Evolutionary conservation across 2,329 filamentous ascomycete genomes (phyloP).

Genomic region (Ophiognomonia clavigignenti-juglandacearum): DNA sequence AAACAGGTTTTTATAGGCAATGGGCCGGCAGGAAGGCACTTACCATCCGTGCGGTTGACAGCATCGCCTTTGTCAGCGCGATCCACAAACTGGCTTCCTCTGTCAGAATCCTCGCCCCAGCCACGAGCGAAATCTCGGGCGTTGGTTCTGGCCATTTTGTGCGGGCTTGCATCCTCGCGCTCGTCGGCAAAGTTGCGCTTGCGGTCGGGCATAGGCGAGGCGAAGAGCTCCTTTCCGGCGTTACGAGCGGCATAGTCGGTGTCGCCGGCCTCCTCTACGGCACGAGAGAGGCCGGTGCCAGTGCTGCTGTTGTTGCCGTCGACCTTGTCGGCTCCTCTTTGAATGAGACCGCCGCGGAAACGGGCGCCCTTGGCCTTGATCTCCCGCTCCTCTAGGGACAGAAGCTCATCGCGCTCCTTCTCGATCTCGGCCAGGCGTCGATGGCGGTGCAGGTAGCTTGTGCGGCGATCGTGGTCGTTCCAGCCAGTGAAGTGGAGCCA

Average conservation of each 20-base stretch:
- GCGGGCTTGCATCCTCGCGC: neutral
- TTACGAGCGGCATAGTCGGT: neutral
- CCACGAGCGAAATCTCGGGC: too few species aligned
- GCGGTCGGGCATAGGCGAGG: neutral
- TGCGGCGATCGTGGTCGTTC: neutral
- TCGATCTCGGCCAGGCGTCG: constrained; percentile 3
- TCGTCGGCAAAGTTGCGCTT: neutral
- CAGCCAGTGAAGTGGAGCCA: constrained; percentile 5
- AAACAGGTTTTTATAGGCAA: too few species aligned
- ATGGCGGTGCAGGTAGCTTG: neutral
- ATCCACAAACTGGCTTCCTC: too few species aligned
- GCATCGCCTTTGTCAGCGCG: too few species aligned
- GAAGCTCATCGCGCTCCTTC: neutral
- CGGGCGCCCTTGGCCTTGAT: neutral
- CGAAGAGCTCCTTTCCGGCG: neutral
- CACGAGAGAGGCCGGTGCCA: neutral
- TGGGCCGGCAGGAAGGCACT: too few species aligned
- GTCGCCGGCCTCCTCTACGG: neutral
- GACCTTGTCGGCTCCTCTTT: too few species aligned
- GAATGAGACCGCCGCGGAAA: too few species aligned
- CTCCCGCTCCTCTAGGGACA: neutral
- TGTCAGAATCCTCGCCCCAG: too few species aligned
- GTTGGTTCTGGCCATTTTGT: neutral
- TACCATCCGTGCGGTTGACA: too few species aligned
- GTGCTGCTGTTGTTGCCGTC: too few species aligned